A percentile compares a stretch with the other conserved stretches of the same genome.
Conservation (phyloP, 768 basidiomycete genomes). For the Boletus sensibilis region DNA sequence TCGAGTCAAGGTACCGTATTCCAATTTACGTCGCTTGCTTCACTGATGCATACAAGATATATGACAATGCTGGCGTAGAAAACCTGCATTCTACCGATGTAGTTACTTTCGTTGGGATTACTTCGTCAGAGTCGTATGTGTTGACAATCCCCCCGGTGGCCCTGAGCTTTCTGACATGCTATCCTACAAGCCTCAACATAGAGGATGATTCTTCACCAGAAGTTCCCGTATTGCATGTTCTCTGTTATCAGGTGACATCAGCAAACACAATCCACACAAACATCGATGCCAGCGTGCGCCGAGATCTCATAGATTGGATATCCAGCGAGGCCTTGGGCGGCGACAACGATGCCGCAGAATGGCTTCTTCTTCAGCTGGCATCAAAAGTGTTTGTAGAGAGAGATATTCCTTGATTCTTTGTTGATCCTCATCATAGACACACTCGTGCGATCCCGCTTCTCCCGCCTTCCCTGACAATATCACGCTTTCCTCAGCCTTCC, state of each 20-base stretch:
- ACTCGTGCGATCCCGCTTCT: constrained; percentile 64
- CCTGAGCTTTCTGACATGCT: constrained; percentile 15
- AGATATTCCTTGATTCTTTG: neutral
- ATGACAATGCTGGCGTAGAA: constrained; percentile 46
- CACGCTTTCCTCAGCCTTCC: constrained; percentile 54
- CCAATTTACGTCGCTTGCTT: neutral
- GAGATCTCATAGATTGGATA: constrained; percentile 69
- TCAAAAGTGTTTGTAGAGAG: constrained; percentile 57
- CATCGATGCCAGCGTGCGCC: constrained; percentile 34
- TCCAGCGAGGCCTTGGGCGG: constrained; percentile 67
- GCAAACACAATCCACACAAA: neutral
- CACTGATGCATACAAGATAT: constrained; percentile 46
- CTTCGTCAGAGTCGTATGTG: constrained; percentile 62
- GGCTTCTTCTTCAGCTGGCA: constrained; percentile 61
- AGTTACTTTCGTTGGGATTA: constrained; percentile 70
- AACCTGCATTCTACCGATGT: constrained; percentile 60
- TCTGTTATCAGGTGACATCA: constrained; percentile 40
- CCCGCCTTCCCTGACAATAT: constrained; percentile 63
- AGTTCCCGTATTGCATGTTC: constrained; percentile 69
- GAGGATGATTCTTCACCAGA: constrained; percentile 38
- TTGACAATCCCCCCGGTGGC: neutral
- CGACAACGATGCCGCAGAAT: constrained; percentile 69
- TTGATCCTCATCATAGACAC: constrained; percentile 44
- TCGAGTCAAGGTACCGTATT: constrained; percentile 59
- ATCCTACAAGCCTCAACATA: constrained; percentile 34